phyloP scores from a whole-genome alignment of 1,284 basidiomycete genomes.

The Bothia castanella region DNA sequence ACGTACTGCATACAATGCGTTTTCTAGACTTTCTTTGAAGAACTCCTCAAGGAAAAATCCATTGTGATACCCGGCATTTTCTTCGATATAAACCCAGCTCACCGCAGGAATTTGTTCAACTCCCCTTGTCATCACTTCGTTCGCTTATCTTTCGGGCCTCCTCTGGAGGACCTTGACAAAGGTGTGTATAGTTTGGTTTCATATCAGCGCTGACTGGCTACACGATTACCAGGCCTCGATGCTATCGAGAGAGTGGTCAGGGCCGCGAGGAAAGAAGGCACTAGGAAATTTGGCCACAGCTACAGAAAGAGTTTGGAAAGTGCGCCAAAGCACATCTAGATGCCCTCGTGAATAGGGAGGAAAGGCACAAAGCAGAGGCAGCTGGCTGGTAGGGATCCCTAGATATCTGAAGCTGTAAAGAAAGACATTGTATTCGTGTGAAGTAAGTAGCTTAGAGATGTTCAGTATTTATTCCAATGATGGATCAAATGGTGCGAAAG shows the following conservation, averaged over 20 bases:
- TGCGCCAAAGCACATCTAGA: conserved; percentile 26
- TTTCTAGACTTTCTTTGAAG: conserved; percentile 86
- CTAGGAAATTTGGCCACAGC: conserved; percentile 58
- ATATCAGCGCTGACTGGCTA: conserved; percentile 1
- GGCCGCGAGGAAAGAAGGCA: conserved; percentile 63
- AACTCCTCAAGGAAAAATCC: conserved; percentile 85
- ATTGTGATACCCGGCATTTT: conserved; percentile 90
- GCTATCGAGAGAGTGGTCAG: conserved; percentile 78
- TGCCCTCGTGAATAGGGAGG: no score
- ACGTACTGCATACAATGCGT: neutral
- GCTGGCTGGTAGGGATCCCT: neutral
- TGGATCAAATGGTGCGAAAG: conserved; percentile 73
- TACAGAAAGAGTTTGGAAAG: conserved; percentile 60
- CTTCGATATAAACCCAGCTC: conserved; percentile 86
- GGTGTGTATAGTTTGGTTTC: conserved; percentile 41
- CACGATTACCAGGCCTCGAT: conserved; percentile 59
- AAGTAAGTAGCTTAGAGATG: neutral
- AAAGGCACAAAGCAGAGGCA: neutral
- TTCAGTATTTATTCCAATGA: conserved; percentile 22
- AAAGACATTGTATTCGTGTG: conserved; percentile 1
- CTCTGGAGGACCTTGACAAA: conserved; percentile 76
- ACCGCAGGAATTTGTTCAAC: conserved; percentile 81
- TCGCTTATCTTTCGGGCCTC: conserved; percentile 85
- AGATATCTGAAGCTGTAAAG: conserved; percentile 1
- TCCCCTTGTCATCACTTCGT: conserved; percentile 91